Evolutionary conservation across 1,284 basidiomycete genomes (phyloP).

Genomic region (Sparassis latifolia): DNA sequence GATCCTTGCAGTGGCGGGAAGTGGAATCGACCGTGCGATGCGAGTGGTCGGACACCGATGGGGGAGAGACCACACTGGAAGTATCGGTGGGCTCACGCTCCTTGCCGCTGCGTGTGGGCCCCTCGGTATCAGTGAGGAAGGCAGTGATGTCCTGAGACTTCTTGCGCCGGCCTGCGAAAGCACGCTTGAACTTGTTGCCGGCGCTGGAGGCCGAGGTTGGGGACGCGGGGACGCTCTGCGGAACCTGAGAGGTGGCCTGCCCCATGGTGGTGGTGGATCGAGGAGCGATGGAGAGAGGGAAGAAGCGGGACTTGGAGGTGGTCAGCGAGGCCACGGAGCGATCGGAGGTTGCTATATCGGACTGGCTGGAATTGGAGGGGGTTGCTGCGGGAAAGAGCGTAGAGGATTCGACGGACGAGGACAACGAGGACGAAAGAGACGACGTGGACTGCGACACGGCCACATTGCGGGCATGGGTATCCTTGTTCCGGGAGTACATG

Average conservation of each 20-base stretch:
- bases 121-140: slow-evolving; percentile 15
- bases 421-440: slow-evolving; percentile 36
- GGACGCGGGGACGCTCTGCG: slow-evolving; percentile 12
- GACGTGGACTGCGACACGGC: slow-evolving; percentile 31
- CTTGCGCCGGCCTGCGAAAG: slow-evolving; percentile 56
- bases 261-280: slow-evolving; percentile 19
- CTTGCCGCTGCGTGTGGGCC: slow-evolving; percentile 20
- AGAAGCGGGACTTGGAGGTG: slow-evolving; percentile 31
- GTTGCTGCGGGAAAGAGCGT: slow-evolving; percentile 29
- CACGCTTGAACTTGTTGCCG: slow-evolving; percentile 55
- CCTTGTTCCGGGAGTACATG: slow-evolving; percentile 19
- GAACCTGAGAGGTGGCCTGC: slow-evolving; percentile 18
- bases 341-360: slow-evolving; percentile 37
- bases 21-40: slow-evolving; percentile 5
- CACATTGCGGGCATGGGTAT: slow-evolving; percentile 25
- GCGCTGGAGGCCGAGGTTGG: slow-evolving; percentile 31
- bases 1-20: slow-evolving; percentile 12
- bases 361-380: slow-evolving; percentile 31
- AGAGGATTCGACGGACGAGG: slow-evolving; percentile 30
- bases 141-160: slow-evolving; percentile 45
- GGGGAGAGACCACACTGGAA: slow-evolving; percentile 5
- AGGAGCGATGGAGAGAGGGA: slow-evolving; percentile 27
- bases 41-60: slow-evolving; percentile 14
- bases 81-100: slow-evolving; percentile 21
- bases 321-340: slow-evolving; percentile 27